Conservation (phyloP, 345 rosid genomes). For the Psidium guajava region DNA sequence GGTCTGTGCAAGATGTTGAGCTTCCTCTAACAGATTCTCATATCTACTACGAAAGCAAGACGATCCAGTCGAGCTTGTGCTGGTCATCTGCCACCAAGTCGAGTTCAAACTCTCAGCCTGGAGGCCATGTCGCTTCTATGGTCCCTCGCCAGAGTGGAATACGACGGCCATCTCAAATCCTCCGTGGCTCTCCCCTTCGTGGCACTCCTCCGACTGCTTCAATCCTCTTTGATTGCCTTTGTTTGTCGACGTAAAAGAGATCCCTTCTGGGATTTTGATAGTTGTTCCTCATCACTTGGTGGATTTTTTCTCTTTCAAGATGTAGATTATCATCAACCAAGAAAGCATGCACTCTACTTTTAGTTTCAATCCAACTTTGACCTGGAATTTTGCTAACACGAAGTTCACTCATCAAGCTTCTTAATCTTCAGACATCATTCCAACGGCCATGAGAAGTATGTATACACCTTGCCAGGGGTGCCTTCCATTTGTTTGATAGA, state of each 20-base stretch:
- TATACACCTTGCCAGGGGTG: constrained; percentile 42
- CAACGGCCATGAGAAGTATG: constrained; percentile 48
- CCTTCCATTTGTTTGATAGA: constrained; percentile 41
- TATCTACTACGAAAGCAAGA: neutral
- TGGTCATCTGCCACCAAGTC: neutral
- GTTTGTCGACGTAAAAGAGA: too few relatives aligned
- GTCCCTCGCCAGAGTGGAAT: too few relatives aligned
- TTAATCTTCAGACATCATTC: constrained; percentile 47
- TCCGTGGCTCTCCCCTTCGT: too few relatives aligned
- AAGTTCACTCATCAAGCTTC: constrained; percentile 43
- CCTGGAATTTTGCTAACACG: constrained; percentile 57
- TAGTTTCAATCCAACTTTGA: constrained; percentile 70
- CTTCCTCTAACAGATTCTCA: neutral
- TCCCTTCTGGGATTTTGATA: too few relatives aligned
- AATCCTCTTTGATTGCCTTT: too few relatives aligned
- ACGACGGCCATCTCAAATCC: too few relatives aligned
- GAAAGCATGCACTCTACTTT: constrained; percentile 39
- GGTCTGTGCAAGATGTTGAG: neutral
- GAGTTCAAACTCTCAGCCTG: neutral
- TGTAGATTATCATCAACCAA: constrained; percentile 52
- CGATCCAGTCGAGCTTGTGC: neutral
- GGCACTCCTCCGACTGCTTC: too few relatives aligned
- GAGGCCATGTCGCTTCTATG: too few relatives aligned
- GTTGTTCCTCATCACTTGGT: constrained; percentile 18
- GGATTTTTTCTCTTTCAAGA: constrained; percentile 42